A percentile compares a stretch with the other conserved stretches of the same genome.
Conservation (phyloP, 2,329 filamentous ascomycete genomes). For the Scleromitrula shiraiana region DNA sequence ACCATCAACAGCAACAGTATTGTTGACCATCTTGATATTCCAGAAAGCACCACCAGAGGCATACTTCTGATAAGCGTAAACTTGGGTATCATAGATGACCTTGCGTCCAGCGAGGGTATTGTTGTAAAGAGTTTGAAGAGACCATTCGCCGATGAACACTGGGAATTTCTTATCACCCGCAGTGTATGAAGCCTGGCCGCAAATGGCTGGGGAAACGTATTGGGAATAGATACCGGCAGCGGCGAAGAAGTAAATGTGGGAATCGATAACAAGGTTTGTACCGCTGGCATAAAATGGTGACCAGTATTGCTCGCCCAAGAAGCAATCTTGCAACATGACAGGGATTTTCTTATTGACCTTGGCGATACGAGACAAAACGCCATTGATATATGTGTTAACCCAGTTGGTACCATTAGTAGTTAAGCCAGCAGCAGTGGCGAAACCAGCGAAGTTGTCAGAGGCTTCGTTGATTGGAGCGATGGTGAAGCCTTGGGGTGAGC, state of each 20-base stretch:
- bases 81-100: constrained; percentile 27
- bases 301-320: constrained; percentile 26
- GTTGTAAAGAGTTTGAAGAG: constrained; percentile 28
- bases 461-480: constrained; percentile 34
- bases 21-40: constrained; percentile 21
- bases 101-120: constrained; percentile 28
- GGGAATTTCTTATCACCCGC: constrained; percentile 25
- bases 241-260: not conserved
- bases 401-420: constrained; percentile 26
- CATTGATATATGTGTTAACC: constrained; percentile 30
- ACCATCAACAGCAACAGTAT: not conserved
- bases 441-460: constrained; percentile 30
- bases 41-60: constrained; percentile 28
- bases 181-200: constrained; percentile 21
- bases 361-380: constrained; percentile 21
- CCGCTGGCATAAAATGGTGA: constrained; percentile 20
- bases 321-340: constrained; percentile 30
- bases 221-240: not conserved
- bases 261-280: constrained; percentile 27
- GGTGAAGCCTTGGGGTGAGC: constrained; percentile 28
- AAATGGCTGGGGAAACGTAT: constrained; percentile 21
- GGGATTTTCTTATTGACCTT: constrained; percentile 27
- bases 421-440: constrained; percentile 29
- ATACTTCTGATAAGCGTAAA: constrained; percentile 30
- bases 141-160: constrained; percentile 32